Evolutionary conservation across 1,284 basidiomycete species (phyloP).

Genomic region (Ganoderma leucocontextum): DNA sequence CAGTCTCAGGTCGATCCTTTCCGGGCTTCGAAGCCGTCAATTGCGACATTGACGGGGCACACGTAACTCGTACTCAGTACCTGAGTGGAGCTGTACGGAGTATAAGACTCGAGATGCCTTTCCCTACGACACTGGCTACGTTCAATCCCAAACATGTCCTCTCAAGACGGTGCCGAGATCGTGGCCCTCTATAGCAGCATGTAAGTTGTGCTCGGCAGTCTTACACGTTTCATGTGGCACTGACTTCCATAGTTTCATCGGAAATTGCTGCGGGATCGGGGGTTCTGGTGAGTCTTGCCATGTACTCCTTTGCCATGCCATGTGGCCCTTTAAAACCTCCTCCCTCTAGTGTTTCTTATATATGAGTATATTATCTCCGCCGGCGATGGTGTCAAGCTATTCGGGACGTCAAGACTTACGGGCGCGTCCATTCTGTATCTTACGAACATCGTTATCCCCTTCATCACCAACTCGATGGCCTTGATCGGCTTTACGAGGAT

Average conservation of each 20-base stretch:
- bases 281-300: constrained; percentile 4
- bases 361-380: constrained; percentile 13
- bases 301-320: neutral
- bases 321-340: neutral
- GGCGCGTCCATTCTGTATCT: constrained; percentile 11
- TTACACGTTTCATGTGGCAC: neutral
- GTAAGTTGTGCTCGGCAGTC: neutral
- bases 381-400: constrained; percentile 9
- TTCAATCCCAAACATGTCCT: neutral
- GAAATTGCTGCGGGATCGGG: constrained; percentile 6
- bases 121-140: neutral
- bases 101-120: neutral
- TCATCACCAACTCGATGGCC: constrained; percentile 6
- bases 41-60: neutral
- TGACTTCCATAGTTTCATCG: constrained; percentile 1
- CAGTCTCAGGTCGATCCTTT: neutral
- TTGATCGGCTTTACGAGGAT: constrained; percentile 3
- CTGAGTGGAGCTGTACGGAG: neutral
- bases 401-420: constrained; percentile 5
- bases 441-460: constrained; percentile 8
- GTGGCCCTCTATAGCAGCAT: neutral
- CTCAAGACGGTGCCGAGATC: neutral
- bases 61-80: neutral
- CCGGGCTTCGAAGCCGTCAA: neutral
- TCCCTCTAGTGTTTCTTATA: constrained; percentile 6